A percentile compares a stretch with the other conserved stretches of the same genome.
These are phyloP conservation scores for Casuarina equisetifolia DNA, from an alignment of 306 rosid species.

Conservation along the genomic window DNA sequence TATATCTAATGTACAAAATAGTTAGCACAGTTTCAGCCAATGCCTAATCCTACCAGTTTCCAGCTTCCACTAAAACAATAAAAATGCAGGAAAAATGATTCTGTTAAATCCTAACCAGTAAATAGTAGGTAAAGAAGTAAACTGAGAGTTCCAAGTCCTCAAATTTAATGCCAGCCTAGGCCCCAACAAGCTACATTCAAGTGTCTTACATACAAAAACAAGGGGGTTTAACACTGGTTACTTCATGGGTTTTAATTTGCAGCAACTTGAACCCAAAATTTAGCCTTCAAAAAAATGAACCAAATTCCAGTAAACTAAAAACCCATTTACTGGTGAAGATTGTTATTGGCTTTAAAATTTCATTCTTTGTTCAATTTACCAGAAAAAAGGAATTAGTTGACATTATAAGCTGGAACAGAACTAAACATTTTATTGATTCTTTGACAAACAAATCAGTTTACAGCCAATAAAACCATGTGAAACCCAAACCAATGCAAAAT, in stretches of 20 bases:
- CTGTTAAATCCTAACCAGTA: not conserved
- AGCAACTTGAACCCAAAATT: not conserved
- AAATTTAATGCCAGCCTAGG: not conserved
- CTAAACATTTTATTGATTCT: not conserved
- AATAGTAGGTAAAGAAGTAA: not conserved
- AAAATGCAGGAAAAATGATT: not conserved
- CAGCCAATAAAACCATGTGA: not conserved
- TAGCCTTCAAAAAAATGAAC: not conserved
- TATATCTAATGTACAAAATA: not conserved
- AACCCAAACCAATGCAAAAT: constrained; percentile 5
- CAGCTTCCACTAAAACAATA: not conserved
- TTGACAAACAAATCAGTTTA: not conserved
- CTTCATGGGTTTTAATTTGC: not conserved
- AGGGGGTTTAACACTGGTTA: not conserved
- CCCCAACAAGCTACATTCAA: not conserved
- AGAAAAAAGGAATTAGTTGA: not conserved
- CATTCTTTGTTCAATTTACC: not conserved
- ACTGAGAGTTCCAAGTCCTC: not conserved
- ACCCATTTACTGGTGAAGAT: not conserved
- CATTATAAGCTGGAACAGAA: not conserved
- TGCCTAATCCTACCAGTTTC: not conserved
- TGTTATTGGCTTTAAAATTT: not conserved
- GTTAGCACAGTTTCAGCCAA: not conserved
- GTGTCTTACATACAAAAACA: not conserved
- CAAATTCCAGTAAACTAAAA: not conserved